Conservation (phyloP, 1,284 basidiomycete genomes). For the Lentinula novae-zelandiae region DNA sequence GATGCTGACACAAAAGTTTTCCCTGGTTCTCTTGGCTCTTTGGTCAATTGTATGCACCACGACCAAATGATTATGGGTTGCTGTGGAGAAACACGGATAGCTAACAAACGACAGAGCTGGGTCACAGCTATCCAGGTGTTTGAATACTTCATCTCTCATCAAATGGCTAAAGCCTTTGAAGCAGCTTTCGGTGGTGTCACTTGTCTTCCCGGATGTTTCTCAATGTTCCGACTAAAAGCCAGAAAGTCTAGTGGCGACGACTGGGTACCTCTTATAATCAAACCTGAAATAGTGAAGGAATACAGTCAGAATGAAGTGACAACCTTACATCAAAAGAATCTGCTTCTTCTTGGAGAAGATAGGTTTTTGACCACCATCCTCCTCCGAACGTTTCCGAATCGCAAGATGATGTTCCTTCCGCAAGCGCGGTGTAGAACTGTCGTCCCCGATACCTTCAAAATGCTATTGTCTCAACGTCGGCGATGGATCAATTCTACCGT, state of each 20-base stretch:
- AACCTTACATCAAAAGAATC: constrained; percentile 97
- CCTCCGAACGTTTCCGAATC: constrained; percentile 93
- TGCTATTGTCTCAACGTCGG: constrained; percentile 94
- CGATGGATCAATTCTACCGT: constrained; percentile 99
- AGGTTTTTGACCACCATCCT: constrained; percentile 96
- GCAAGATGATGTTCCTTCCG: constrained; percentile 99
- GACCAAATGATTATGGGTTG: constrained; percentile 99
- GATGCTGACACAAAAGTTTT: constrained; percentile 97
- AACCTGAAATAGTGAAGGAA: constrained; percentile 96
- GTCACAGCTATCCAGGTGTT: constrained; percentile 98
- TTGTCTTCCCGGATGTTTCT: constrained; percentile 98
- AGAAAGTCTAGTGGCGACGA: constrained; percentile 85
- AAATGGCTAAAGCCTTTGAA: constrained; percentile 97
- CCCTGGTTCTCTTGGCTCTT: constrained; percentile 79
- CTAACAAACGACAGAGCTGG: constrained; percentile 98
- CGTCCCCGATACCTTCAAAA: constrained; percentile 92
- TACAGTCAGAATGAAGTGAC: constrained; percentile 94
- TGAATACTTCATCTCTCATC: constrained; percentile 99
- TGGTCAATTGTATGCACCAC: constrained; percentile 98
- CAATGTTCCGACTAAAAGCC: constrained; percentile 98
- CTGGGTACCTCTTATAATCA: constrained; percentile 97
- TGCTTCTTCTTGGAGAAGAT: constrained; percentile 96
- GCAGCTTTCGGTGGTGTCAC: constrained; percentile 99
- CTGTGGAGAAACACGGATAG: constrained; percentile 97
- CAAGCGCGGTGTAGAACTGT: constrained; percentile 95